Conservation (phyloP, 805 yeast species). For the Lipomyces yamanashiensis region DNA sequence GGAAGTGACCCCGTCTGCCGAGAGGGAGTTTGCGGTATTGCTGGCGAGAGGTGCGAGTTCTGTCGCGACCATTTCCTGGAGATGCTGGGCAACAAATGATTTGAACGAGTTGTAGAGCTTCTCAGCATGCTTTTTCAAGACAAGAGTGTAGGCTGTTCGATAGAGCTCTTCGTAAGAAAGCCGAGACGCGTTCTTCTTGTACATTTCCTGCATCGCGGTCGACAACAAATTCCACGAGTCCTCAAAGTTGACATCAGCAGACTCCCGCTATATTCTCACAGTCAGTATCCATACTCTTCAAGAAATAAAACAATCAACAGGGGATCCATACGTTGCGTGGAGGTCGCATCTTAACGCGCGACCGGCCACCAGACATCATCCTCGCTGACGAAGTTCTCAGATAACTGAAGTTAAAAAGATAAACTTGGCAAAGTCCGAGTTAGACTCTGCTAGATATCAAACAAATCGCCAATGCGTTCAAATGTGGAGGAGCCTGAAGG, state of each 20-base stretch:
- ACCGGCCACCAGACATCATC: conserved; percentile 33
- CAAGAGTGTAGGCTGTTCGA: conserved; percentile 76
- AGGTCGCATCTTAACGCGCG: conserved; percentile 37
- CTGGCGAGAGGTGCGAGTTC: conserved; percentile 38
- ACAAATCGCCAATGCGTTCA: too few species aligned
- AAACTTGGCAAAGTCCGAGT: not conserved
- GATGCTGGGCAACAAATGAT: conserved; percentile 53
- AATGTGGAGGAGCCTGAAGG: too few species aligned
- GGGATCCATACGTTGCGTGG: conserved; percentile 32
- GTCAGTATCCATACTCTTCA: not conserved
- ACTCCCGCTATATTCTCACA: conserved; percentile 24
- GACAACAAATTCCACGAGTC: conserved; percentile 68
- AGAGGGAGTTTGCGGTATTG: conserved; percentile 15
- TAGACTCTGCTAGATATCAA: too few species aligned
- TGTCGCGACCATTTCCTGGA: conserved; percentile 42
- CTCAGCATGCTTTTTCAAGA: conserved; percentile 69
- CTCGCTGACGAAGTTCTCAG: not conserved
- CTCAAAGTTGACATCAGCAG: conserved; percentile 56
- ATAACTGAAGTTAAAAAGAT: not conserved
- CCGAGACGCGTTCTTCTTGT: conserved; percentile 69
- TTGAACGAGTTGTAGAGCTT: conserved; percentile 66
- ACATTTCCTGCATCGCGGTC: conserved; percentile 73
- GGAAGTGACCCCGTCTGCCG: conserved; percentile 18
- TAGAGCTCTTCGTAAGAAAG: conserved; percentile 84
- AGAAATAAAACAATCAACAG: not conserved